Percentiles rank a stretch among this genome's conserved stretches.
phyloP scores from a whole-genome alignment of 2,329 filamentous ascomycete species.

The Aspergillus sp. region DNA sequence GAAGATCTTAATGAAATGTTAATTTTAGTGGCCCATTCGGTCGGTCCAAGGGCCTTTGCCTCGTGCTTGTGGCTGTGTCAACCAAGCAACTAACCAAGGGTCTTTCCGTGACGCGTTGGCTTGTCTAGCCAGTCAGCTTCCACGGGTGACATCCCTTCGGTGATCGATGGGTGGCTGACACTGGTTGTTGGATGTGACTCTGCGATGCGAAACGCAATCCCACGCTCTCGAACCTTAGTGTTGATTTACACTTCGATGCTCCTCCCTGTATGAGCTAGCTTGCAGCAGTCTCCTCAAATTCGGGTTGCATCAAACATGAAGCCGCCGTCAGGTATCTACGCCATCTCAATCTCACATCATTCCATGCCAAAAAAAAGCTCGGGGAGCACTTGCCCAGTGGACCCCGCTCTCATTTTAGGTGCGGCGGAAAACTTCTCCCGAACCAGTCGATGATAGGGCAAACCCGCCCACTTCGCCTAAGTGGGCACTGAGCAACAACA shows the following conservation, averaged over 20 bases:
- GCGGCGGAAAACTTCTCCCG: background rate
- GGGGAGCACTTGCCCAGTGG: background rate
- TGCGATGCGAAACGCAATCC: background rate
- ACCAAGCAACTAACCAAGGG: slow-evolving; percentile 5
- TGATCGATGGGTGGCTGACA: background rate
- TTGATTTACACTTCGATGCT: background rate
- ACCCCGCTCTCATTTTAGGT: background rate
- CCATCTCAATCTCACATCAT: background rate
- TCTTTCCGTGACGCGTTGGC: slow-evolving; percentile 12
- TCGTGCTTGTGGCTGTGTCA: slow-evolving; percentile 19
- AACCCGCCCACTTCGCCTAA: background rate
- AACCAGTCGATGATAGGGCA: background rate
- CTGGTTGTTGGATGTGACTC: background rate
- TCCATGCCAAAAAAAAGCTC: background rate
- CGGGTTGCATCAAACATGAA: too few species aligned
- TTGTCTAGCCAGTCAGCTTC: slow-evolving; percentile 10
- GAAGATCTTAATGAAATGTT: slow-evolving; percentile 2
- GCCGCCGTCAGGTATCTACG: background rate
- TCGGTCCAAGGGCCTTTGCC: background rate
- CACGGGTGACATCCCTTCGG: slow-evolving; percentile 2
- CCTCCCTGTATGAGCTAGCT: background rate
- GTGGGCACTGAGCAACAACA: background rate
- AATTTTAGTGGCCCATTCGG: background rate
- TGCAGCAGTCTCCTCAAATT: too few species aligned
- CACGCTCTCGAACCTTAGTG: background rate